Evolutionary conservation across 73 alveolate species (phyloP), one percentile per base, ranked within the genome.

Genomic region (Paramecium tetraurelia): DNA sequence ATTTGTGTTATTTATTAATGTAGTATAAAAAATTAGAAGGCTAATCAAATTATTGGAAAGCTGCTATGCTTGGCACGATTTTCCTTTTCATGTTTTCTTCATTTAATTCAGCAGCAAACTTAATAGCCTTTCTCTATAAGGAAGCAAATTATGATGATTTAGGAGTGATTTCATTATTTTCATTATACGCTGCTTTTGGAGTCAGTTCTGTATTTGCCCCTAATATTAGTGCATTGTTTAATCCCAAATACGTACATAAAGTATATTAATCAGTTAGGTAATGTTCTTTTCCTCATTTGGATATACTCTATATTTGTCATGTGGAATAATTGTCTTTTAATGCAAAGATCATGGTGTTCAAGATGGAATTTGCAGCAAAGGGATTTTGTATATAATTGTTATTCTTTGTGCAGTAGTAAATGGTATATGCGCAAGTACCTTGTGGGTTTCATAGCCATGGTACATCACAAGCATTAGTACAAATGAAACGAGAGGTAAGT

Each of bases 401-500:
- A 41, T 40, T 21, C 20, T 72, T 9, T 59, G 92, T 27, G 92
- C 94, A 8, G 29, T 85, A n/a, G 20, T 89, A 16, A 58, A 85
- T 44, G 94, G 94, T 35, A 40, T 89, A 20, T 40, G 92, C 18
- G 94, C 94, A 18, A 70, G 92, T 29, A 70, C 87, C 27, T 50
- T 89, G 38, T 89, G 94, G 94, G 87, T 89, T 14, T 77, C 94
- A 18, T 72, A 89, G 48, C 80, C 89, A 58, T 77, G 90, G 50
- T 89, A 89, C 48, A 43, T 89, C 9, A 48, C 80, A 33, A 50
- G 68, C 35, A 89, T 89, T 35, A 48, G 92, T 38, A 89, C 92
- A 40, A 57, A 50, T 50, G 86, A 46, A 12, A 70, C 86, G 7
- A 89, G 87, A 40, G 94, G 94, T 29, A 89, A 59, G 58, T 89